Base-by-base conservation (phyloP, 2,329 filamentous ascomycete genomes). In the Fusarium cyanostomum region DNA sequence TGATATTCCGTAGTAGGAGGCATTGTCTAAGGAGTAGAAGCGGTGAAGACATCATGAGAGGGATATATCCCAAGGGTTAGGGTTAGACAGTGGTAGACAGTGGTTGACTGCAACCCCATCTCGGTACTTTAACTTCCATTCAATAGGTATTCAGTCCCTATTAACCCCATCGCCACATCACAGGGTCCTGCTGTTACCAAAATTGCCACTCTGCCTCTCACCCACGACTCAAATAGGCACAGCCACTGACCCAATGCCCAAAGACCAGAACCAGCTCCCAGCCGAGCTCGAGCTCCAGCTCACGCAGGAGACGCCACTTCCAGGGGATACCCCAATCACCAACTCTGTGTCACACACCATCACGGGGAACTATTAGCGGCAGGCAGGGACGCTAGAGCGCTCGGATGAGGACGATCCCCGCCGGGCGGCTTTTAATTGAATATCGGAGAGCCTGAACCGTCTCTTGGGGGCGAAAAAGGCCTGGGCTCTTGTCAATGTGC, bases 291-390 rank as follows among this genome's bases (percentile, higher is more conserved):
- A 34, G 51, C 28, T 53, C 37, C 58, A 60, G 58, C 64, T 53
- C 46, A 48, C 38, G 18, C 39, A 52, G 35, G 30, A 46, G 34
- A 54, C 65, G 65, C 65, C 62, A 68, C 66, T 21, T 41, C 34
- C 58, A 66, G 56, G 56, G 30, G 13, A 12, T 8, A 18, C 35
- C 24, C 67, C 60, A 70, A 70, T 70, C 62, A 70, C 45, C 41
- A 52, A 18, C 26, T 7, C 5, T 18, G 24, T 34, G 44, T 33
- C 41, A 52, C 56, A 50, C 41, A 33, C 50, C 56, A 56, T 27
- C 31, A n/a, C 41, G 45, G 37, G 21, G 44, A 26, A 68, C 56
- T 67, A 70, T 62, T 55, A 67, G 51, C 51, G 64, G 56, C 56
- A 59, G 43, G 51, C 51, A 52, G 48, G 30, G 27, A 43, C 56